phyloP scores from a whole-genome alignment of 441 rosid genomes.

The Capsella rubella region DNA sequence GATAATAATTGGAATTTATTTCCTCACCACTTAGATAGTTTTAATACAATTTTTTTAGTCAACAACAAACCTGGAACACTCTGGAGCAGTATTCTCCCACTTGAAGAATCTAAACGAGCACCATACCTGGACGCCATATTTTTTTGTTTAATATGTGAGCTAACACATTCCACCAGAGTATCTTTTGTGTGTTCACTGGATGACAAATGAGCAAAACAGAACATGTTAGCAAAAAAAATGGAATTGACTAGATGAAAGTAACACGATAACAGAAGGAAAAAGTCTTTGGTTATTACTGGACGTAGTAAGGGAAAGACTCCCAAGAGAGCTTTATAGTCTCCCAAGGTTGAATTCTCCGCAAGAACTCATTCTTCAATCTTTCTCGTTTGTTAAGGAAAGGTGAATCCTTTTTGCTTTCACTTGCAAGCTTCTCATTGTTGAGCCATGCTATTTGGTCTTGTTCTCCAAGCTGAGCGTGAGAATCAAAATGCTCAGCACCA shows the following conservation, averaged over 20 bases:
- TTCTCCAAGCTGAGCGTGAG: constrained; percentile 76
- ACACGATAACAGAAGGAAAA: constrained; percentile 30
- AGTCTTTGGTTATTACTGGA: constrained; percentile 64
- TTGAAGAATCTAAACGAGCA: no score
- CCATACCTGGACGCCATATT: constrained; percentile 43
- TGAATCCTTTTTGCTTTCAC: constrained; percentile 77
- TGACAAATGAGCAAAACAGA: constrained; percentile 28
- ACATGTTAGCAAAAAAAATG: constrained; percentile 5
- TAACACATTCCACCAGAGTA: constrained; percentile 80
- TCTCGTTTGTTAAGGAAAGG: constrained; percentile 79
- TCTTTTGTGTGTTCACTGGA: constrained; percentile 75
- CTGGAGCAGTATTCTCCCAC: no score
- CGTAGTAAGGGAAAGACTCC: constrained; percentile 89
- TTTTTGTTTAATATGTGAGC: constrained; percentile 83
- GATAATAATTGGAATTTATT: constrained; percentile 22
- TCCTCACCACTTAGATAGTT: constrained; percentile 6
- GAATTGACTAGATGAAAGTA: neutral
- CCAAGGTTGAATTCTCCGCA: constrained; percentile 89
- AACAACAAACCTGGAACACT: no score
- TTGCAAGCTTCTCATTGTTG: constrained; percentile 69
- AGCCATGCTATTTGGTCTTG: constrained; percentile 97
- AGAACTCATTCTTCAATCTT: constrained; percentile 76
- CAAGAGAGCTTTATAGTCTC: constrained; percentile 84
- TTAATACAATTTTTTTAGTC: no score
- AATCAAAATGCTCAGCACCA: constrained; percentile 53